These are phyloP conservation scores for Iris pallida DNA, from an alignment of 116 monocot species.

Conservation along the genomic window DNA sequence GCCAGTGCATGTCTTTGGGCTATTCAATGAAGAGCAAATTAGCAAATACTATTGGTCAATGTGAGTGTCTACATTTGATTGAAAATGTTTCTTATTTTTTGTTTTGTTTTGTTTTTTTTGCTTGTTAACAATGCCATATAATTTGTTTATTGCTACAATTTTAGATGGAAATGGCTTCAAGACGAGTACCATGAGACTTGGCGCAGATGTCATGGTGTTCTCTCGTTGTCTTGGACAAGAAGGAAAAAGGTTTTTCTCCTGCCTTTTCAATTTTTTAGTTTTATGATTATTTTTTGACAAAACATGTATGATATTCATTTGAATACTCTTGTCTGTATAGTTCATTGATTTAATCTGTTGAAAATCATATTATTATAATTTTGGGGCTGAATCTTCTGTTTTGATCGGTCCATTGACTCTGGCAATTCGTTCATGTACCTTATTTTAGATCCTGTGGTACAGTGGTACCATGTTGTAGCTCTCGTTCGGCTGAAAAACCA, in stretches of 20 bases:
- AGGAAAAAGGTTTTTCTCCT: slow-evolving; percentile 21
- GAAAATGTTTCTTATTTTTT: neutral
- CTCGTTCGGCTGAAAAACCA: too few species aligned
- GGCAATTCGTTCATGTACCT: too few species aligned
- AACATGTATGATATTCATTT: too few species aligned
- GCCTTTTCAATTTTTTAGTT: neutral
- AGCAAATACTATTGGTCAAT: slow-evolving; percentile 48
- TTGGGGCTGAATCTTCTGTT: too few species aligned
- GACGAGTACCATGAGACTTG: slow-evolving; percentile 49
- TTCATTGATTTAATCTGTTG: too few species aligned
- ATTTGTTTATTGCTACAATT: neutral
- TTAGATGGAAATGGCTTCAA: slow-evolving; percentile 53
- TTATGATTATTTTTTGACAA: neutral
- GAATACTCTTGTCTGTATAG: too few species aligned
- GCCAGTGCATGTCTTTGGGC: slow-evolving; percentile 53
- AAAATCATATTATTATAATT: too few species aligned
- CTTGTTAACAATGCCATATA: neutral
- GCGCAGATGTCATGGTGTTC: slow-evolving; percentile 45
- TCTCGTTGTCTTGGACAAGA: slow-evolving; percentile 37
- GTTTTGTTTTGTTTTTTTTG: neutral
- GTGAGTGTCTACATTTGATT: slow-evolving; percentile 15
- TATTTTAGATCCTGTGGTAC: too few species aligned
- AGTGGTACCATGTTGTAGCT: too few species aligned
- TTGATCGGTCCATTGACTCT: too few species aligned
- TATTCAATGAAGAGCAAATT: slow-evolving; percentile 45